Conservation (phyloP, 192 early-diverging fungal genomes). For the Podila horticola region DNA sequence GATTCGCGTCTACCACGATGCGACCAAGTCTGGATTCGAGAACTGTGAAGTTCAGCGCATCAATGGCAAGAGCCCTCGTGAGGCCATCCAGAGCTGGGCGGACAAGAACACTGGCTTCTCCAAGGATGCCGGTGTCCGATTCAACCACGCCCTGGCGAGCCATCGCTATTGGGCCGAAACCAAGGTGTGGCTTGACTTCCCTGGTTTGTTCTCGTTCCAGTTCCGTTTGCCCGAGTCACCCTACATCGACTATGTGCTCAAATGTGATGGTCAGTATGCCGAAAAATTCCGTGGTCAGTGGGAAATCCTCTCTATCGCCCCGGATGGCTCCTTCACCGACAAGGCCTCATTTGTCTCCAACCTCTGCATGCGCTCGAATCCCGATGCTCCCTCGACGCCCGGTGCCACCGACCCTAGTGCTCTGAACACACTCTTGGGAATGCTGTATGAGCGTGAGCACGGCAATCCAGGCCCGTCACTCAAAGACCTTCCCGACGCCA, state of each 20-base stretch:
- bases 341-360: not conserved
- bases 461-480: not conserved
- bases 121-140: conserved; percentile 33
- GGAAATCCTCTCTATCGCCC: not conserved
- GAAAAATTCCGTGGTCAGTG: not conserved
- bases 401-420: no score
- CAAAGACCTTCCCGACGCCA: not conserved
- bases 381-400: not conserved
- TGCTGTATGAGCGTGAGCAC: no score
- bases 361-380: not conserved
- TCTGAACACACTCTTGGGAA: no score
- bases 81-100: conserved; percentile 14
- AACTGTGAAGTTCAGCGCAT: conserved; percentile 28
- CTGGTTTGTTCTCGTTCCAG: not conserved
- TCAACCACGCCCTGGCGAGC: conserved; percentile 25
- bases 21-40: not conserved
- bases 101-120: conserved; percentile 9
- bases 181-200: not conserved
- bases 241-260: not conserved
- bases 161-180: not conserved
- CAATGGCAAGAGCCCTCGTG: conserved; percentile 13
- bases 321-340: not conserved
- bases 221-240: not conserved
- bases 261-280: not conserved
- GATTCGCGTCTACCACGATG: conserved; percentile 14